A percentile compares a stretch with the other conserved stretches of the same genome.
Evolutionary conservation across 805 yeast species (phyloP).

Genomic region (Pichia heedii): DNA sequence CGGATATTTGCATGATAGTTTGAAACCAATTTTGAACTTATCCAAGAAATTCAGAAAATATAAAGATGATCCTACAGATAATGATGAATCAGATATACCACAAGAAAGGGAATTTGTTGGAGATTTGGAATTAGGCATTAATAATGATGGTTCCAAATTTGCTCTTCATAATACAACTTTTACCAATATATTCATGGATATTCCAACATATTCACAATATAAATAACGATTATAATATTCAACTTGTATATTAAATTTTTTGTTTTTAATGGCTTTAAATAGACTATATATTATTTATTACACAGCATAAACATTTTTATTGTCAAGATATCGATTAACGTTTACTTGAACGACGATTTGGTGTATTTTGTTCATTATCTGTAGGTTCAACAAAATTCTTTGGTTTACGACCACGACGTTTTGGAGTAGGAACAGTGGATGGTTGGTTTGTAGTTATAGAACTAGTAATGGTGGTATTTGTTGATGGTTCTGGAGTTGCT

Average conservation of each 20-base stretch:
- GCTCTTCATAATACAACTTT: constrained; percentile 58
- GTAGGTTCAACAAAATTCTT: neutral
- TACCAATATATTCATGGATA: constrained; percentile 72
- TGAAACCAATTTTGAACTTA: neutral
- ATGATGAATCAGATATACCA: constrained; percentile 1
- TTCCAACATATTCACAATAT: constrained; percentile 40
- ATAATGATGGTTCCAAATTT: constrained; percentile 12
- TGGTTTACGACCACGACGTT: constrained; percentile 8
- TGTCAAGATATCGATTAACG: neutral
- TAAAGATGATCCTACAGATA: neutral
- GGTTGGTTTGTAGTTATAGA: too few relatives aligned
- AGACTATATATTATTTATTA: too few relatives aligned
- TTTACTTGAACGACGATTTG: neutral
- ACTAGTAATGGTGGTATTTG: neutral
- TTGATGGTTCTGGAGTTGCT: neutral
- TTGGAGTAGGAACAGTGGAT: neutral
- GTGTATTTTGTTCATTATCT: neutral
- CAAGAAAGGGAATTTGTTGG: neutral
- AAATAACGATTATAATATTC: neutral
- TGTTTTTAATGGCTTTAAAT: too few relatives aligned
- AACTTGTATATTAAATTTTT: too few relatives aligned
- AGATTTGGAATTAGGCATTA: constrained; percentile 18
- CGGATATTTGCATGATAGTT: neutral
- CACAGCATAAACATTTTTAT: too few relatives aligned
- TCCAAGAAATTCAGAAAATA: neutral